Percentiles rank a stretch among this genome's conserved stretches.
Evolutionary conservation across 768 basidiomycete genomes (phyloP).

Genomic region (Trametes cinnabarina): DNA sequence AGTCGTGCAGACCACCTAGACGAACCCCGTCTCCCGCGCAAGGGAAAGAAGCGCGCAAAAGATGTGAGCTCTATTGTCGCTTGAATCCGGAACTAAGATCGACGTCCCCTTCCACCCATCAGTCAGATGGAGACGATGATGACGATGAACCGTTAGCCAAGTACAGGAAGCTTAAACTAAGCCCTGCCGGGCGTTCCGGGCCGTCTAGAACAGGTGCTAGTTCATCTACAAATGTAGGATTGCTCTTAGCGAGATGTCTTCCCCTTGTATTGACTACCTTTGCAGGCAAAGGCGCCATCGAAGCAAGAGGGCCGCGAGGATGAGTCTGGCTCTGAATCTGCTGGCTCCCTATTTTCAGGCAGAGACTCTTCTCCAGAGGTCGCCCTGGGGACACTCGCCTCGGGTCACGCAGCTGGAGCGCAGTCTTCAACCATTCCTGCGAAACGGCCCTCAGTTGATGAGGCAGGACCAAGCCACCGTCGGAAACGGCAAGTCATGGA

Average conservation of each 20-base stretch:
- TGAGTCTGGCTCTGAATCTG: constrained; percentile 5
- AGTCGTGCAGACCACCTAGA: neutral
- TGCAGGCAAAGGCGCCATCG: neutral
- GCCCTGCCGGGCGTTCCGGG: neutral
- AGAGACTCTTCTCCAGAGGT: constrained; percentile 18
- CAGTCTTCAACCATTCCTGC: neutral
- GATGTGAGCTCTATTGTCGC: constrained; percentile 1
- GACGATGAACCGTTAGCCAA: constrained; percentile 4
- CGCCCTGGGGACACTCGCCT: neutral
- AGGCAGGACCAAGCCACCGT: neutral
- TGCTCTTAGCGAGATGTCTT: neutral
- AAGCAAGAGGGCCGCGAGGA: neutral
- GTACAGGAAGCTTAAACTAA: neutral
- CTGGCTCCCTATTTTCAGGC: constrained; percentile 18
- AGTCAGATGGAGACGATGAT: constrained; percentile 1
- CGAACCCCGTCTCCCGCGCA: neutral
- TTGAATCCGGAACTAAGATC: too few species aligned
- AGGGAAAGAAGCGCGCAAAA: constrained; percentile 5
- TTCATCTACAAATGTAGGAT: neutral
- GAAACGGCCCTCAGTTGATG: constrained; percentile 9
- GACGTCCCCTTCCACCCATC: neutral
- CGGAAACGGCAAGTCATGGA: constrained; percentile 13
- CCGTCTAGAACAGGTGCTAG: neutral
- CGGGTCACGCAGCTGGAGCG: neutral
- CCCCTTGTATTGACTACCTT: neutral